phyloP scores from a whole-genome alignment of 495 filamentous ascomycete species.

The Annulohypoxylon stygium region DNA sequence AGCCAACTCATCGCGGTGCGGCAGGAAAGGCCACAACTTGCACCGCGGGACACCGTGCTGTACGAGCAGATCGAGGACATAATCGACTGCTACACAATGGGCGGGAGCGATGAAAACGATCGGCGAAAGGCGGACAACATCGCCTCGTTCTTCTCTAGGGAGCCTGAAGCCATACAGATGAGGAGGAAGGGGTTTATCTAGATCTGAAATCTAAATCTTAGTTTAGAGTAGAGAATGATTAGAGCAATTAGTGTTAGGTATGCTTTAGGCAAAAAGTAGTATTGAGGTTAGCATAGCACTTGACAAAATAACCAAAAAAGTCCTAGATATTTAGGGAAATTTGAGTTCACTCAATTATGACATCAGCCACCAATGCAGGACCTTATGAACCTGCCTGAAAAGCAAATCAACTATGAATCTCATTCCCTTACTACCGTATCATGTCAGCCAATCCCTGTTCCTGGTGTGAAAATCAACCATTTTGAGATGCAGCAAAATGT shows the following conservation, averaged over 20 bases:
- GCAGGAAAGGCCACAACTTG: neutral
- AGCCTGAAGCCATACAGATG: constrained; percentile 36
- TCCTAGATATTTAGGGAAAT: neutral
- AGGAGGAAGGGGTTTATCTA: constrained; percentile 43
- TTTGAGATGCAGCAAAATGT: neutral
- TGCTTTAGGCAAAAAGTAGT: neutral
- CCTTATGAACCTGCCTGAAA: neutral
- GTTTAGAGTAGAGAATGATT: neutral
- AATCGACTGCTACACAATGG: constrained; percentile 47
- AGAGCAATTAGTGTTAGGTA: neutral
- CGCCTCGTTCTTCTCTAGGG: constrained; percentile 27
- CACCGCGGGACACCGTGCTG: constrained; percentile 23
- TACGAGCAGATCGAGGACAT: constrained; percentile 48
- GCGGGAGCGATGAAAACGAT: constrained; percentile 24
- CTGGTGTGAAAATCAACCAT: neutral
- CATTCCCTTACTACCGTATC: neutral
- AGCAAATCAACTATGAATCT: neutral
- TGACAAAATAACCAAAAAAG: neutral
- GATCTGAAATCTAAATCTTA: neutral
- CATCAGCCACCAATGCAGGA: neutral
- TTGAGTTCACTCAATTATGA: neutral
- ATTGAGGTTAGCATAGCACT: constrained; percentile 6
- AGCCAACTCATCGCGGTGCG: constrained; percentile 4
- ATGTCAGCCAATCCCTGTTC: neutral
- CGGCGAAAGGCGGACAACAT: constrained; percentile 19